Evolutionary conservation across 2,329 filamentous ascomycete genomes (phyloP), one percentile per base, ranked within the genome.

Genomic region (Colletotrichum melonis): DNA sequence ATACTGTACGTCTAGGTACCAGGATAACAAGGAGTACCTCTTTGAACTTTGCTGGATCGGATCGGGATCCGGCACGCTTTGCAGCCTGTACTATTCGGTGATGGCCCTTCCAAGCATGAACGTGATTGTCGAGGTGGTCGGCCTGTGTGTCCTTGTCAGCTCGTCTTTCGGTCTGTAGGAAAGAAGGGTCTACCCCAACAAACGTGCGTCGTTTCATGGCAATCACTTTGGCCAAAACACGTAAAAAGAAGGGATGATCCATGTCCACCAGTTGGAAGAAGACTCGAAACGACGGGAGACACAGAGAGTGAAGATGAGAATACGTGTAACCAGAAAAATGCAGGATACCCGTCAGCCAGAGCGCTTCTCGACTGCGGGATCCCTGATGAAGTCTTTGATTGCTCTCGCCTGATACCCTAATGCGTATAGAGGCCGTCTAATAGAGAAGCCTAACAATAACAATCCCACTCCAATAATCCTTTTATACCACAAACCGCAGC

Each of bases 331-430:
- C 62, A 57, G 30, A 64, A 55, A 52, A 66, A 66, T 63, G 9
- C 30, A 67, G 55, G 32, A 22, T 19, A 24, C 38, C 71, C 71
- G 62, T 22, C 60, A 62, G 71, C 71, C 71, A 73, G 71, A 73
- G 71, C 71, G 49, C 71, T 73, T 73, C 71, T 71, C 49, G 67
- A 73, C 71, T 62, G 67, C 67, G 67, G 67, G 57, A 9, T 30
- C 49, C 59, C 60, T 58, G 52, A 24, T 57, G 28, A 73, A 62
- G 62, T 73, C 71, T 71, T 71, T 66, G 71, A 73, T 66, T 73
- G 60, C 59, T 68, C 67, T 65, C 66, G 67, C 67, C 67, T 63
- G 57, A 52, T 66, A 73, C 60, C 71, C 67, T 71, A 71, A 73
- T 71, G 71, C 62, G 60, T 65, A 30, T 28, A 65, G 62, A 26